These are phyloP conservation scores for Butyriboletus appendiculatus DNA, from an alignment of 1,284 basidiomycete species.

Conservation along the genomic window DNA sequence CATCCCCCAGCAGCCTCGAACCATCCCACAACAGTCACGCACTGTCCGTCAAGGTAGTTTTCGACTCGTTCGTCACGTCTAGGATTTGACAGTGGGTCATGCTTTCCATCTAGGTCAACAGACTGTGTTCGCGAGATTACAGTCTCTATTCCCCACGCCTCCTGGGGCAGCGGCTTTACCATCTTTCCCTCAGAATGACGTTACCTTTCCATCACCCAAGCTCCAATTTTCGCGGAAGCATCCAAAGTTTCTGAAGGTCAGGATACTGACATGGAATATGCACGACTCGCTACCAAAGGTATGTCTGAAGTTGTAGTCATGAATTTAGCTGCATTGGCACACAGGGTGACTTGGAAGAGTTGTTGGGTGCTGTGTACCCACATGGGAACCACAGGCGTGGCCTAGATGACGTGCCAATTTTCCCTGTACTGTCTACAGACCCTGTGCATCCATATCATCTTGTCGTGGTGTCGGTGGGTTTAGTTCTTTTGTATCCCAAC, in stretches of 20 bases:
- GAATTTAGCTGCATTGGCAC: constrained; percentile 5
- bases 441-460: constrained; percentile 77
- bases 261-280: constrained; percentile 73
- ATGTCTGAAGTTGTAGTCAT: constrained; percentile 3
- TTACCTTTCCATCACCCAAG: constrained; percentile 21
- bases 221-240: constrained; percentile 33
- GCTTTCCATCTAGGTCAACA: constrained; percentile 29
- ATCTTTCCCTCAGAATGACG: constrained; percentile 21
- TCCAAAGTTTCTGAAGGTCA: constrained; percentile 48
- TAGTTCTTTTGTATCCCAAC: constrained; percentile 3
- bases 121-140: constrained; percentile 45
- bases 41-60: constrained; percentile 26
- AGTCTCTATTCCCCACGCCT: constrained; percentile 43
- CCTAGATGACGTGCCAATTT: constrained; percentile 28
- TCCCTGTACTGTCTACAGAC: constrained; percentile 55
- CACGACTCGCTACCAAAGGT: constrained; percentile 76
- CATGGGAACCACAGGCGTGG: constrained; percentile 40
- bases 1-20: constrained; percentile 21
- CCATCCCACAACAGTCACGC: constrained; percentile 18
- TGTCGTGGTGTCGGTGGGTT: constrained; percentile 63
- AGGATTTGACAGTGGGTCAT: constrained; percentile 3
- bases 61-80: neutral
- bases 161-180: constrained; percentile 17
- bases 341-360: constrained; percentile 74
- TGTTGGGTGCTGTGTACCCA: constrained; percentile 66